A percentile compares a stretch with the other conserved stretches of the same genome.
phyloP scores from a whole-genome alignment of 1,284 basidiomycete genomes.

The Psilocybe mexicana region DNA sequence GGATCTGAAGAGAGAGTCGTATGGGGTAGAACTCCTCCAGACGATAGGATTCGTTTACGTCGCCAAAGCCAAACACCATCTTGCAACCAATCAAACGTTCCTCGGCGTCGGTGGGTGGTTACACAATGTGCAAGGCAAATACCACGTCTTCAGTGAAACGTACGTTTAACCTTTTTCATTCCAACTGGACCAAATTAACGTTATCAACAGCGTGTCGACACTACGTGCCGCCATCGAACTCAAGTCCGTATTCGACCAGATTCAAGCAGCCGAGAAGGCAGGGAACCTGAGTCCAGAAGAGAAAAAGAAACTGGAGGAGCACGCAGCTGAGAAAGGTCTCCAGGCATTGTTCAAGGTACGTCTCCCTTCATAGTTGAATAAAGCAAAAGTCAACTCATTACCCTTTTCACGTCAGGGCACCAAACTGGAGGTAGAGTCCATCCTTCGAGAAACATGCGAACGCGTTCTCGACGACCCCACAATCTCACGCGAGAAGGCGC shows the following conservation, averaged over 20 bases:
- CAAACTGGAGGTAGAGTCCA: slow-evolving; percentile 93
- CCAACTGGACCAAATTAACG: neutral
- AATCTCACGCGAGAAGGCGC: slow-evolving; percentile 60
- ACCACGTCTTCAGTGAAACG: slow-evolving; percentile 93
- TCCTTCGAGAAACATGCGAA: slow-evolving; percentile 93
- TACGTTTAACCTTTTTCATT: slow-evolving; percentile 40
- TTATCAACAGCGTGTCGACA: slow-evolving; percentile 72
- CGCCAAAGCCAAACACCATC: slow-evolving; percentile 79
- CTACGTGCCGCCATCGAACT: slow-evolving; percentile 89
- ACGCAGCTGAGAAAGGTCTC: slow-evolving; percentile 95
- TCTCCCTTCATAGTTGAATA: neutral
- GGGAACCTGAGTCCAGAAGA: slow-evolving; percentile 87
- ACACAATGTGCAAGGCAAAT: slow-evolving; percentile 92
- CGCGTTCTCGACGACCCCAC: slow-evolving; percentile 68
- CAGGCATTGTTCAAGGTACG: slow-evolving; percentile 88
- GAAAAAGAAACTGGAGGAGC: slow-evolving; percentile 89
- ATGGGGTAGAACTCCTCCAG: slow-evolving; percentile 90
- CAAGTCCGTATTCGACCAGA: slow-evolving; percentile 93
- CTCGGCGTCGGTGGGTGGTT: slow-evolving; percentile 90
- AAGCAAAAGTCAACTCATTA: too few species aligned
- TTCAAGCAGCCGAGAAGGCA: slow-evolving; percentile 88
- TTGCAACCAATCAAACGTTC: slow-evolving; percentile 78
- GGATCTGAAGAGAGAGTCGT: slow-evolving; percentile 88
- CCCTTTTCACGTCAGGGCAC: slow-evolving; percentile 62
- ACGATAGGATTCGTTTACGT: slow-evolving; percentile 91